Evolutionary conservation across 2,329 filamentous ascomycete genomes (phyloP), one percentile per base, ranked within the genome.

Genomic region (Hypocreales sp.): DNA sequence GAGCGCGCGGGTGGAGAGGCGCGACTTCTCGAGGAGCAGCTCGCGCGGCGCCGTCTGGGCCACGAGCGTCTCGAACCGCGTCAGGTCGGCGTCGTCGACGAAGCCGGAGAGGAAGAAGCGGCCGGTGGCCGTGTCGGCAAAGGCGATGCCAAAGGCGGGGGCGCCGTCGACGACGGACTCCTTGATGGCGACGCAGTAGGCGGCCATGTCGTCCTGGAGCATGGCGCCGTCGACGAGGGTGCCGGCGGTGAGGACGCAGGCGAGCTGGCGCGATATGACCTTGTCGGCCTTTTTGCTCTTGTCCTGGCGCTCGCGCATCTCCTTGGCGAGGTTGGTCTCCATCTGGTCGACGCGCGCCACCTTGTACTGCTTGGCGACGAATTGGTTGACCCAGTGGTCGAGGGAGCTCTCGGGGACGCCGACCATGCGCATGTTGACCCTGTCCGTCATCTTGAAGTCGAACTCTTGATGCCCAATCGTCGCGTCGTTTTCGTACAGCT

Each of bases 361-460:
- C 54, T 98, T 98, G 69, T 75, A 93, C 19, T 92, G 90, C 51
- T 95, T 95, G 32, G 87, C 90, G 22, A 98, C 86, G 42, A 98
- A 98, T 44, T 98, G 90, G 43, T 92, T 93, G 31, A 90, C 84
- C 90, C 90, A 98, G 49, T 90, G 76, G 44, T 90, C 82, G n/a
- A 98, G 61, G 9, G 84, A 93, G 45, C 83, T 80, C 51, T 98
- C 90, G 0, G 90, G 90, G 0, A 98, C 90, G 34, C 90, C 90
- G 3, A 95, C 90, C 90, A 98, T 98, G 39, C 87, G 80, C 90
- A 98, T 98, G 50, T 98, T 98, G 49, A 98, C 90, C 29, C 90
- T 72, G 43, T 98, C 90, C 0, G 90, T 98, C 47, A 98, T 76
- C 57, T 98, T 98, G 31, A 98, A 67, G 50, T 98, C 90, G 42